These are phyloP conservation scores for Cladosporium colombiae DNA, from an alignment of 2,329 filamentous ascomycete species.

Conservation along the genomic window DNA sequence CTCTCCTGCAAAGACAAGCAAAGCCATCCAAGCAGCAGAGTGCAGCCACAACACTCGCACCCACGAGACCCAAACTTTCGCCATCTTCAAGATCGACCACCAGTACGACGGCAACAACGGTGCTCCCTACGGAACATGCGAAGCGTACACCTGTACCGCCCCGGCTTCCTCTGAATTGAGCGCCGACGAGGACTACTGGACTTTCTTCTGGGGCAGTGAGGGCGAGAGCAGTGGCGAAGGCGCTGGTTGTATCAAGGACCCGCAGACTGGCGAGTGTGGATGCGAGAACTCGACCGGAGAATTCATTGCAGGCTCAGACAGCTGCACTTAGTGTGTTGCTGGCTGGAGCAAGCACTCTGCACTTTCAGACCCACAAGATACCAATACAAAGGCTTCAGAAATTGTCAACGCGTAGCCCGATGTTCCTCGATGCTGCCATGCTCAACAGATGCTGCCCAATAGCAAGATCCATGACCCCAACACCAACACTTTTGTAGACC, in stretches of 20 bases:
- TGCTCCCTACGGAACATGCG: slow-evolving; percentile 52
- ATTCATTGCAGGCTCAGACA: slow-evolving; percentile 33
- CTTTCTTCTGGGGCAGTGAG: slow-evolving; percentile 39
- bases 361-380: not conserved
- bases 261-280: slow-evolving; percentile 43
- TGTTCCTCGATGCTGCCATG: slow-evolving; percentile 34
- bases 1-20: slow-evolving; percentile 36
- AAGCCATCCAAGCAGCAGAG: slow-evolving; percentile 46
- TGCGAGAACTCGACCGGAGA: slow-evolving; percentile 46
- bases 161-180: slow-evolving; percentile 37
- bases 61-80: slow-evolving; percentile 41
- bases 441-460: slow-evolving; percentile 60
- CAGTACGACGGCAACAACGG: slow-evolving; percentile 47
- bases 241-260: slow-evolving; percentile 44
- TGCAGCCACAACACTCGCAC: slow-evolving; percentile 46
- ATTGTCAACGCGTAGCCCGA: not conserved
- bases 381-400: not conserved
- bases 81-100: slow-evolving; percentile 48
- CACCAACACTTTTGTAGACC: slow-evolving; percentile 68
- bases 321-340: not conserved
- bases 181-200: slow-evolving; percentile 41
- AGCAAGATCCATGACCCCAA: slow-evolving; percentile 69
- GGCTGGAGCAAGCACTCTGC: not conserved
- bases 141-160: slow-evolving; percentile 44
- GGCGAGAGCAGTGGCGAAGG: slow-evolving; percentile 38